Evolutionary conservation across 345 rosid genomes (phyloP), one percentile per base, ranked within the genome.

Genomic region (Streptanthus diversifolius): DNA sequence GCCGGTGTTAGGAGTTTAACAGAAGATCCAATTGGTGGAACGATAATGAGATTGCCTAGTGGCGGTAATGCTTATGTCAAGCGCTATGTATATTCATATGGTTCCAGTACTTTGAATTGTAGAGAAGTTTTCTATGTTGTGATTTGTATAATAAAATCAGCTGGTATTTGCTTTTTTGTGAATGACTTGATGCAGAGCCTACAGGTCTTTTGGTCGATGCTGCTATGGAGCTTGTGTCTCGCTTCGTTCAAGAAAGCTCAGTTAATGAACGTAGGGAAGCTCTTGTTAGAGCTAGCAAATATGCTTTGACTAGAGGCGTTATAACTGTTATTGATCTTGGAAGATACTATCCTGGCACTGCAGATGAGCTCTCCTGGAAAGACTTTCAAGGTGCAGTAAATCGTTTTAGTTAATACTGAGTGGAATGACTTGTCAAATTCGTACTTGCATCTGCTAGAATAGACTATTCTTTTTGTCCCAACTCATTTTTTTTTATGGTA

Each of bases 311-410:
- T 35, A 86, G 80, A 85, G 98, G 96, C 49, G 96, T 90, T 74
- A 90, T 95, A 24, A 83, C 89, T 55, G 93, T 90, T 22, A 81
- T 88, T 71, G 98, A 92, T 82, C 24, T 92, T 54, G 98, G 98
- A 63, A 85, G 96, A 84, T 87, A 86, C 77, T 81, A 74, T 76
- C 95, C 98, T 8, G 98, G 96, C 71, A 75, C 82, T 64, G 25
- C 87, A 37, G 70, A 67, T 33, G 82, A 88, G 75, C 75, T 70
- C 66, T 81, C 95, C 22, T 92, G 98, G 98, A 83, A 88, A 61
- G 98, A 92, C 79, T 81, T 90, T 56, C 81, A 93, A 88, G 98
- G 98, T 92, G 24, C 54, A 44, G 25, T 56, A 35, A 1, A 43
- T 56, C 29, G 6, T 58, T 44, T 32, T 0, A 25, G 3, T 14